Evolutionary conservation across 2,329 filamentous ascomycete species (phyloP), one percentile per base, ranked within the genome.

Genomic region (Fusarium robinianum): DNA sequence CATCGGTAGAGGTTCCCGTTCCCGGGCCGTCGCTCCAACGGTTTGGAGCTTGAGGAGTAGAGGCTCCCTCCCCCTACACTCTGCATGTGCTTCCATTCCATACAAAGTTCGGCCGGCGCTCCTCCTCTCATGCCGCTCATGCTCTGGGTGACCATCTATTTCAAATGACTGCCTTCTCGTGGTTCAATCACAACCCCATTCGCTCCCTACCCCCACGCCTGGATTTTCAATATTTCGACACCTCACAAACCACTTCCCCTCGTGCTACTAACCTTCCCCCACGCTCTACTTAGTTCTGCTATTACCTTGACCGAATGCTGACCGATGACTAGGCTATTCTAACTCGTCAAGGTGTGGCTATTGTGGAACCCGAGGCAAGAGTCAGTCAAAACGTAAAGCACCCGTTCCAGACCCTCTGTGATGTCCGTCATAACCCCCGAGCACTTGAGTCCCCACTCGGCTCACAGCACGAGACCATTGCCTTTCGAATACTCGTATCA

Each of bases 271-370:
- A 18, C 29, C 12, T 61, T 60, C 55, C 60, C 56, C 52, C 60
- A 61, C 53, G 41, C 52, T 35, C 36, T 39, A 49, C 29, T 42
- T 29, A 37, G 40, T 44, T 24, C 14, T 24, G 31, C 39, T 29
- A 41, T 31, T 48, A 25, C 12, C 26, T 45, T 43, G 33, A 50
- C 36, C 35, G 27, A 40, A 43, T 37, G 39, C 56, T 59, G 47
- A 58, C 54, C 29, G 17, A 42, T 19, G 22, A 34, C 36, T 42
- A 80, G 77, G 77, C 27, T 80, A 80, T 59, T 73, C 70, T 48
- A 75, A 72, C 45, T 78, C 76, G 23, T 70, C 73, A 30, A 73
- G 67, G 55, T 80, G 77, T 60, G 77, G 77, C 38, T 80, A 80
- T 59, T 80, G 77, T 63, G 72, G 72, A 53, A 63, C 69, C 36